These are phyloP conservation scores for Naganishia antarctica DNA, from an alignment of 768 basidiomycete species.

Conservation along the genomic window DNA sequence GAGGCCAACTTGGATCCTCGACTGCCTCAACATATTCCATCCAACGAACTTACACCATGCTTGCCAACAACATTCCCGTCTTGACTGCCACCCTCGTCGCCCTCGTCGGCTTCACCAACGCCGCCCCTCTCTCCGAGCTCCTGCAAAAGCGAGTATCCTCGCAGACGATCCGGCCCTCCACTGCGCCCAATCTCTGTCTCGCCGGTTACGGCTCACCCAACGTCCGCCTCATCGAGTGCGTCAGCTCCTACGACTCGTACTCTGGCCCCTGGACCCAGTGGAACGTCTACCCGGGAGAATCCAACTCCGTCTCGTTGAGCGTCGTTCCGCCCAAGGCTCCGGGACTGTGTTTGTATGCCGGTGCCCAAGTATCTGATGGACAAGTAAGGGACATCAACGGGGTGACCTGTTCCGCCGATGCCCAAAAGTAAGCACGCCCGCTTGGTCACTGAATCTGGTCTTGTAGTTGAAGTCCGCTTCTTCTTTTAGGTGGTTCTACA, in stretches of 20 bases:
- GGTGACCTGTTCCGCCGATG: conserved; percentile 1
- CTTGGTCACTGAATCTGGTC: conserved; percentile 11
- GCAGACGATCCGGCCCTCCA: conserved; percentile 17
- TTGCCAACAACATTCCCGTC: conserved; percentile 22
- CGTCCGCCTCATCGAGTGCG: conserved; percentile 7
- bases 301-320: background rate
- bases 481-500: conserved; percentile 30
- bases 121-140: conserved; percentile 1
- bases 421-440: conserved; percentile 8
- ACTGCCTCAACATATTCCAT: too few species aligned
- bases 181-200: conserved; percentile 17
- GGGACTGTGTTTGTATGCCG: background rate
- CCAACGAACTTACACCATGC: too few species aligned
- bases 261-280: conserved; percentile 12
- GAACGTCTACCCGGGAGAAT: conserved; percentile 6
- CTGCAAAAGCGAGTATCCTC: conserved; percentile 12
- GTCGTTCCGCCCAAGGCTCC: conserved; percentile 4
- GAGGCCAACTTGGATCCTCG: too few species aligned
- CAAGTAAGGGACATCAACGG: background rate
- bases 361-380: background rate
- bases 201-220: conserved; percentile 16
- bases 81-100: conserved; percentile 13
- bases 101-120: conserved; percentile 6
- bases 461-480: background rate
- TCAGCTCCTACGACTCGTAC: conserved; percentile 6